Base-by-base conservation (phyloP, 2,329 filamentous ascomycete genomes). In the Lanzia echinophila region DNA sequence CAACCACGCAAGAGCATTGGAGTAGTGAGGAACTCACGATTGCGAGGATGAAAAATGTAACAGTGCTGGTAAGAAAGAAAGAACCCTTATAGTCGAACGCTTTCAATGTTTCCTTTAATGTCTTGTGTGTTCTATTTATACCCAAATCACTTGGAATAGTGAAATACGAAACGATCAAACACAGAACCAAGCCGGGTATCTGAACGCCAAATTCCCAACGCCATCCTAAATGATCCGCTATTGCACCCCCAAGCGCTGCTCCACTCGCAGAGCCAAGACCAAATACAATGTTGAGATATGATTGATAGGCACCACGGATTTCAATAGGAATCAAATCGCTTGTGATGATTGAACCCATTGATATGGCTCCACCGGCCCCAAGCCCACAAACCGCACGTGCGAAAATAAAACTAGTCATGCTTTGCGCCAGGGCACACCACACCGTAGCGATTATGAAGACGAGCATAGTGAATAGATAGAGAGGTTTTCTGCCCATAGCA, bases 321-420 rank as follows among this genome's bases (percentile, higher is more conserved):
- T 87, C 79, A 59, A 90, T 87, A 1, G 84, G 84, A 34, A 91
- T 85, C 46, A 90, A 70, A 67, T 90, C 87, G 54, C 83, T 86
- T 17, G 84, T 82, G 57, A 90, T 82, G 52, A 90, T 88, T 6
- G 77, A 82, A 1, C 80, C 84, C 71, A 89, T 75, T 1, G 83
- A 80, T 69, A 88, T 78, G 47, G 86, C 75, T 0, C 86, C 87
- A 0, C 87, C 88, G 0, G 86, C 88, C 1, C 86, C 87, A 3
- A 91, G 68, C 0, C 88, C 88, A 57, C 85, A 88, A 6, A 87
- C 71, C 0, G 86, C 86, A 59, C 87, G 71, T 31, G 87, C 87
- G 0, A 82, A 67, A 57, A 90, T 88, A 62, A 91, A 83, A 58
- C 79, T 79, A n/a, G 78, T 73, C 64, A 92, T 86, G 64, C 78